Evolutionary conservation across 2,329 filamentous ascomycete genomes (phyloP).

Genomic region (Penicillium sp.): DNA sequence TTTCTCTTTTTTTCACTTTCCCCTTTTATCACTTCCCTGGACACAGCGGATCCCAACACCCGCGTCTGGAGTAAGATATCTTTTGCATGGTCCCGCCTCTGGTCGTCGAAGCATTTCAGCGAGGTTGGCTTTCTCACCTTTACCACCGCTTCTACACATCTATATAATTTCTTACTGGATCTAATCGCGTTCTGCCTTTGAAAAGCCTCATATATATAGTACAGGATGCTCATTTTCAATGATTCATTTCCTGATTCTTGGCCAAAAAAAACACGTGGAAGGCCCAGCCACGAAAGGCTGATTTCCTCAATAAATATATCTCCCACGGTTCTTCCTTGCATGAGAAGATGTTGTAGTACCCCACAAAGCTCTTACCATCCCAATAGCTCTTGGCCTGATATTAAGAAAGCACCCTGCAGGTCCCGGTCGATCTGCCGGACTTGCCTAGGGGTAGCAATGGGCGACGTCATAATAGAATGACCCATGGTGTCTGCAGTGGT

Average conservation of each 20-base stretch:
- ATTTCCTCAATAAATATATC: not conserved
- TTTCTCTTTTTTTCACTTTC: slow-evolving; percentile 8
- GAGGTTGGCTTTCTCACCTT: slow-evolving; percentile 18
- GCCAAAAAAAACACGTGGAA: not conserved
- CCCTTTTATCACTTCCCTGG: slow-evolving; percentile 1
- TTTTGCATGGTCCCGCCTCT: slow-evolving; percentile 17
- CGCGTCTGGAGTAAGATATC: slow-evolving; percentile 1
- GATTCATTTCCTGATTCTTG: not conserved
- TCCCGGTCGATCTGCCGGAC: not conserved
- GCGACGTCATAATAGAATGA: not conserved
- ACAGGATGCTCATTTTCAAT: not conserved
- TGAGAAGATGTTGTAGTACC: not conserved
- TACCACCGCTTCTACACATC: not conserved
- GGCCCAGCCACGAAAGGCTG: not conserved
- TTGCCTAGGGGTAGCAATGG: not conserved
- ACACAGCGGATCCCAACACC: not conserved
- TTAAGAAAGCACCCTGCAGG: not conserved
- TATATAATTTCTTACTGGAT: slow-evolving; percentile 13
- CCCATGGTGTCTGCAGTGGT: not conserved
- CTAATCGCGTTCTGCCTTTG: not conserved
- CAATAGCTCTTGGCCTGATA: not conserved
- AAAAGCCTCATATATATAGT: not conserved
- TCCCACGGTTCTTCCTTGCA: not conserved
- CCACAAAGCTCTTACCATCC: not conserved
- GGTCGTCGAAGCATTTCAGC: slow-evolving; percentile 20